These are phyloP conservation scores for Talaromyces verruculosus DNA, from an alignment of 2,329 filamentous ascomycete species.

Conservation along the genomic window DNA sequence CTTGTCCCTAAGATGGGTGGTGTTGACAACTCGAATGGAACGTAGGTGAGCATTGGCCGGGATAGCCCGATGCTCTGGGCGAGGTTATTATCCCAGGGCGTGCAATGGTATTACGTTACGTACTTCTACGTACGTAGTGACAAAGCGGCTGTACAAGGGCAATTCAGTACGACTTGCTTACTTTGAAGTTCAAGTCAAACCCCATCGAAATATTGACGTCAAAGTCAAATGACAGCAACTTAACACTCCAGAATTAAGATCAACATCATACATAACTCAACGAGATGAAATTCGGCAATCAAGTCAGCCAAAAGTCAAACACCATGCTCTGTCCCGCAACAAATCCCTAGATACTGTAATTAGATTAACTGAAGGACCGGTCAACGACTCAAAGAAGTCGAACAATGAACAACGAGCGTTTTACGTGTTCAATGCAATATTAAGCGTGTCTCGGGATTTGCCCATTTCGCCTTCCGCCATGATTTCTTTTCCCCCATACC, in stretches of 20 bases:
- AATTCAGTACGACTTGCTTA: neutral
- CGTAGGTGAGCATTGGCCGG: neutral
- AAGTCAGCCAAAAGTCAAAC: neutral
- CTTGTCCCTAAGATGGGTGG: neutral
- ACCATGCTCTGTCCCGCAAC: neutral
- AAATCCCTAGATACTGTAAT: neutral
- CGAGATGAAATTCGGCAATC: neutral
- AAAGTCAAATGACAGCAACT: neutral
- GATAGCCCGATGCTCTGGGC: neutral
- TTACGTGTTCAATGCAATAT: neutral
- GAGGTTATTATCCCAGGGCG: neutral
- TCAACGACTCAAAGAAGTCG: neutral
- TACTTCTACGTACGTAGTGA: neutral
- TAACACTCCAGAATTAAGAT: neutral
- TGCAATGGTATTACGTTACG: neutral
- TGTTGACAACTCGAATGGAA: neutral
- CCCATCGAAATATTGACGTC: neutral
- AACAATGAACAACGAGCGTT: neutral
- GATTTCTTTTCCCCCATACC: neutral
- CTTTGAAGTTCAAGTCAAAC: neutral
- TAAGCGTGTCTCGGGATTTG: slow-evolving; percentile 10
- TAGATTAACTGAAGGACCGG: neutral
- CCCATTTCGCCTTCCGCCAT: neutral
- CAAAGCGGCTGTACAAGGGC: neutral
- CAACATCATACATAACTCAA: neutral